Evolutionary conservation across 73 alveolate genomes (phyloP), one percentile per base, ranked within the genome.

Genomic region (Loxodes magnus): DNA sequence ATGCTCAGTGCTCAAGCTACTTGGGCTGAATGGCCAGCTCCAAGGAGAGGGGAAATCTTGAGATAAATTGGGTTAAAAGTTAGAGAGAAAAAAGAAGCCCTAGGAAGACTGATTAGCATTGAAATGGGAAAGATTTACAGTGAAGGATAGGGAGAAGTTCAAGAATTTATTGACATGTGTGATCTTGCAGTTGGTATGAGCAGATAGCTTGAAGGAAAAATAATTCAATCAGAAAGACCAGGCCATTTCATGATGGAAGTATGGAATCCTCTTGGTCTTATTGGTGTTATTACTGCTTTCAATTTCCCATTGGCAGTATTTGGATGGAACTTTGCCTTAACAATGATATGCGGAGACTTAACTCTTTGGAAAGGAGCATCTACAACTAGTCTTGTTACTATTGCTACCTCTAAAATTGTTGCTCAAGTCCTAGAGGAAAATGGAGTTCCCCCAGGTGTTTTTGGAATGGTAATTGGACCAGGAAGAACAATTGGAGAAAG

Each of bases 121-220:
- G 97, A 74, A 43, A 83, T 86, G 91, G 97, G 97, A 5, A 86
- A 86, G 71, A 82, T 82, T 64, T 65, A 63, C 36, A 61, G 84
- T 37, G 97, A 86, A 38, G 97, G 97, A 4, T 53, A 63, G 28
- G 97, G 97, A 6, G 97, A 86, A 60, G 90, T 86, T 5, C 78
- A 86, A 42, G 97, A 86, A 44, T 74, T 76, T 43, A 77, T 86
- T 30, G 97, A 86, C 53, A 77, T 86, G 21, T 86, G 97, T 42
- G 97, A 86, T 56, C 66, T 75, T 71, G 97, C 97, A 15, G 64
- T 87, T 49, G 97, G 97, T 15, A 39, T 86, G 12, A 67, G 89
- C 0, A 70, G 97, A 49, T 57, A 76, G 20, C 57, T 86, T 35
- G 82, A 71, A 16, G 97, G 97, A 4, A 64, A 70, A 46, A 79